Percentiles rank a stretch among this genome's conserved stretches.
phyloP scores from a whole-genome alignment of 2,329 filamentous ascomycete species.

The Epichloe baconii region DNA sequence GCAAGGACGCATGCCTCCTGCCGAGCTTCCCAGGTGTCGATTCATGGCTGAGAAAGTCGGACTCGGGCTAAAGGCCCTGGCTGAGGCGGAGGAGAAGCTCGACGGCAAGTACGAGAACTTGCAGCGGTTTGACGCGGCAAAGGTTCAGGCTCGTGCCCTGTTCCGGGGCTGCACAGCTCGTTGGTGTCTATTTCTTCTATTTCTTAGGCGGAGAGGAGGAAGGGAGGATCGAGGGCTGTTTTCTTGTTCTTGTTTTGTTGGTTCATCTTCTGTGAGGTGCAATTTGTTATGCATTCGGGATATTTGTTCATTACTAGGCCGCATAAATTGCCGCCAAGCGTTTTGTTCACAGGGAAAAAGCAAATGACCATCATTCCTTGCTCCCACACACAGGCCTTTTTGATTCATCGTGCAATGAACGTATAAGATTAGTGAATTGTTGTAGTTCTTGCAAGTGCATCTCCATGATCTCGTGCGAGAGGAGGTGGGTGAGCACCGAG shows the following conservation, averaged over 20 bases:
- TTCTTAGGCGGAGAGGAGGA: background rate
- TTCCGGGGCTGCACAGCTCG: background rate
- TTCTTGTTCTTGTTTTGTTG: too few species aligned
- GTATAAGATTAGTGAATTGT: too few species aligned
- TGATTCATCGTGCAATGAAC: background rate
- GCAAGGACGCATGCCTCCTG: background rate
- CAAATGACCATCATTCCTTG: background rate
- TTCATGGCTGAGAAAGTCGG: background rate
- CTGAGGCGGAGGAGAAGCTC: conserved; percentile 8
- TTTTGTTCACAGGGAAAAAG: background rate
- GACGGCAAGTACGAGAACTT: background rate
- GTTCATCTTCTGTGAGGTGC: background rate
- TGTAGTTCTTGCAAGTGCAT: too few species aligned
- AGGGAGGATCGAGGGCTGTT: too few species aligned
- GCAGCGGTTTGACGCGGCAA: background rate
- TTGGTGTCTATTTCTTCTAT: background rate
- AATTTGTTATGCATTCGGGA: background rate
- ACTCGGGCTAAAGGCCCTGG: background rate
- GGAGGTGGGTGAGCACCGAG: too few species aligned
- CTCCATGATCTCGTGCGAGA: too few species aligned
- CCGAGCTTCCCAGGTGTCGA: conserved; percentile 1
- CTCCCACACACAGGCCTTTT: background rate
- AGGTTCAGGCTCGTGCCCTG: background rate
- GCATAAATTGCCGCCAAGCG: background rate
- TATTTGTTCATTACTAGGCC: background rate